Evolutionary conservation across 2,329 filamentous ascomycete genomes (phyloP), one percentile per base, ranked within the genome.

Genomic region (Arthroderma sp.): DNA sequence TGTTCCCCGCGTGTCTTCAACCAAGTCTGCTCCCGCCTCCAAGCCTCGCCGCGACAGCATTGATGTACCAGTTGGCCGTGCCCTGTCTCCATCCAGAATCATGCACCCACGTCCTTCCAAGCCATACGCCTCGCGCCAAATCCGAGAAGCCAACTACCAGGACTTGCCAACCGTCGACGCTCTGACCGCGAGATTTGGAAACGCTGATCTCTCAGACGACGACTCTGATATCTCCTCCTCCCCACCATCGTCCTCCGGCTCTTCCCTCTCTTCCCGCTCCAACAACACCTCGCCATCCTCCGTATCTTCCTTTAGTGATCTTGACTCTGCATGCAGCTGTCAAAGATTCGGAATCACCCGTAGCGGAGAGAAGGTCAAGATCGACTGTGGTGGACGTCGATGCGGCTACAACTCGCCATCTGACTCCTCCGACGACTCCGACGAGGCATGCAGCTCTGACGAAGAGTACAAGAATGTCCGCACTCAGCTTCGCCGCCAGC

Each of bases 291-390:
- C 77, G 35, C 78, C 78, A 19, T 77, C 74, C 15, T 78, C 75
- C 55, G 65, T 77, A 55, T 89, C 86, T 55, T 87, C 86, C 67
- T 84, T 83, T 75, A 85, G 81, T 63, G 79, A 83, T 66, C 77
- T 75, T 59, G 70, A 72, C 55, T 73, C 73, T 68, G 81, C 80
- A 71, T 97, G 93, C 83, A 90, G 86, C 63, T 97, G 91, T 77
- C 89, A 96, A 74, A 88, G 91, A 76, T 96, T 93, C 78, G 91
- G 91, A 66, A 95, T 97, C 78, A 96, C 91, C 63, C 87, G 90
- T 76, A 85, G 86, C 73, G 90, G 91, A 69, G 87, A 94, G 73
- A 85, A 91, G 68, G 87, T 97, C 81, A 93, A 91, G 81, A 84
- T 96, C 72, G 91, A 96, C 81, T 97, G 91, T 70, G 90, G 90